These are phyloP conservation scores for Metschnikowia vanudenii DNA, from an alignment of 805 yeast species.

Conservation along the genomic window DNA sequence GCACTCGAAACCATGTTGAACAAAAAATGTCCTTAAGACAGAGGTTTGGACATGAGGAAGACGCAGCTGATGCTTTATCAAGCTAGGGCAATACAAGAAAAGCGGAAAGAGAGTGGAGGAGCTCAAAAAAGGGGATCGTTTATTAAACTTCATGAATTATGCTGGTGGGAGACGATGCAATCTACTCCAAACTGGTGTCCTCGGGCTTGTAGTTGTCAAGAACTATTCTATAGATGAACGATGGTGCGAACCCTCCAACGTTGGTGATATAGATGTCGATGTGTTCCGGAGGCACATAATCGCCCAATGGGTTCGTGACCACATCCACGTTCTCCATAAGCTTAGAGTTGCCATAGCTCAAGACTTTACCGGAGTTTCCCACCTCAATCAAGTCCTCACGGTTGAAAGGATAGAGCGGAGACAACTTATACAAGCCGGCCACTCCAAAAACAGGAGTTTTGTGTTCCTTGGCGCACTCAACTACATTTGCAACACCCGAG, in stretches of 20 bases:
- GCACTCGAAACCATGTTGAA: slow-evolving; percentile 42
- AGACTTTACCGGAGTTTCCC: slow-evolving; percentile 88
- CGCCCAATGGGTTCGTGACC: slow-evolving; percentile 79
- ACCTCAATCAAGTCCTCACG: slow-evolving; percentile 82
- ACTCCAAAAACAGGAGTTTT: slow-evolving; percentile 95
- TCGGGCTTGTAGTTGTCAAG: slow-evolving; percentile 89
- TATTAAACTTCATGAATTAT: neutral
- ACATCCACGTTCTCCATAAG: slow-evolving; percentile 74
- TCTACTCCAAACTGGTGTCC: slow-evolving; percentile 52
- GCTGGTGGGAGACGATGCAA: neutral
- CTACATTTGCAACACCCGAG: slow-evolving; percentile 89
- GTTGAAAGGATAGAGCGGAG: slow-evolving; percentile 90
- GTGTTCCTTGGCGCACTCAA: slow-evolving; percentile 94
- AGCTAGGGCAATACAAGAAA: slow-evolving; percentile 6
- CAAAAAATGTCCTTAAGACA: slow-evolving; percentile 39
- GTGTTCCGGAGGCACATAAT: slow-evolving; percentile 90
- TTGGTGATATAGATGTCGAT: slow-evolving; percentile 93
- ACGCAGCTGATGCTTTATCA: slow-evolving; percentile 31
- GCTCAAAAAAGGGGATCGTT: too few relatives aligned
- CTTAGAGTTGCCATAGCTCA: slow-evolving; percentile 68
- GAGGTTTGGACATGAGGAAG: slow-evolving; percentile 37
- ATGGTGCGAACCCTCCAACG: slow-evolving; percentile 94
- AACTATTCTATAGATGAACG: slow-evolving; percentile 91
- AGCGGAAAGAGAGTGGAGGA: too few relatives aligned
- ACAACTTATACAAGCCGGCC: slow-evolving; percentile 88